Percentiles rank a stretch among this genome's conserved stretches.
Evolutionary conservation across 768 basidiomycete genomes (phyloP).

Genomic region (Calvatia gigantea): DNA sequence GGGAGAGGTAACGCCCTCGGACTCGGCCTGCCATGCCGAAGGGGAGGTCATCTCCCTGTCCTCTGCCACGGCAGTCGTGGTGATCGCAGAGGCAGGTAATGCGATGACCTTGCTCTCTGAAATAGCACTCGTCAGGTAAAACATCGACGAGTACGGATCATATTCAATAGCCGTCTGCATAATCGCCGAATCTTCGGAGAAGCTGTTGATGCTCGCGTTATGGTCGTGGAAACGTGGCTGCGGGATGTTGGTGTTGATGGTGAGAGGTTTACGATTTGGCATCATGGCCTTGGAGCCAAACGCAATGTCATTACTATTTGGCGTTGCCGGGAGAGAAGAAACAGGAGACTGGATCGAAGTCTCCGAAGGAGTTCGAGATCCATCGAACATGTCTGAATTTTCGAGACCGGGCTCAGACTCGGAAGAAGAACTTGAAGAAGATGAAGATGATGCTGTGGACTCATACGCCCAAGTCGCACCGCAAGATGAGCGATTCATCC

Average conservation of each 20-base stretch:
- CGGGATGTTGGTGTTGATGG: constrained; percentile 55
- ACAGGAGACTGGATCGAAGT: constrained; percentile 48
- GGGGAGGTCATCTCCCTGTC: constrained; percentile 56
- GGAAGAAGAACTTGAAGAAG: constrained; percentile 8
- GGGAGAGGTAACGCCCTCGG: constrained; percentile 39
- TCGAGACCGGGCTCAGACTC: constrained; percentile 23
- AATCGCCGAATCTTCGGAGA: constrained; percentile 52
- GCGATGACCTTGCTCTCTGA: constrained; percentile 34
- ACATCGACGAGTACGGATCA: constrained; percentile 55
- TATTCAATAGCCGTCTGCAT: constrained; percentile 79
- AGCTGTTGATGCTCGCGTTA: constrained; percentile 37
- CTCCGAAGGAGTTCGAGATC: constrained; percentile 40
- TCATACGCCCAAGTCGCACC: constrained; percentile 55
- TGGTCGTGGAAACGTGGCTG: constrained; percentile 45
- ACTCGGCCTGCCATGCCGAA: constrained; percentile 44
- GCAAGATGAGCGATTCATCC: constrained; percentile 42
- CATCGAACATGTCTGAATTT: constrained; percentile 38
- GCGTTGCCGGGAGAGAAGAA: constrained; percentile 56
- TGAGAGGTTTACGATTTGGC: constrained; percentile 34
- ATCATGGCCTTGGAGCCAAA: constrained; percentile 35
- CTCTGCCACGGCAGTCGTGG: constrained; percentile 34
- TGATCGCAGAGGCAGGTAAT: constrained; percentile 35
- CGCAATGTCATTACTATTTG: constrained; percentile 44
- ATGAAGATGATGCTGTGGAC: constrained; percentile 41
- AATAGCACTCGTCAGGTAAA: constrained; percentile 45